Percentiles rank a stretch among this genome's conserved stretches.
These are phyloP conservation scores for Ceratocystis alfenasii DNA, from an alignment of 2,329 filamentous ascomycete species.

Conservation along the genomic window DNA sequence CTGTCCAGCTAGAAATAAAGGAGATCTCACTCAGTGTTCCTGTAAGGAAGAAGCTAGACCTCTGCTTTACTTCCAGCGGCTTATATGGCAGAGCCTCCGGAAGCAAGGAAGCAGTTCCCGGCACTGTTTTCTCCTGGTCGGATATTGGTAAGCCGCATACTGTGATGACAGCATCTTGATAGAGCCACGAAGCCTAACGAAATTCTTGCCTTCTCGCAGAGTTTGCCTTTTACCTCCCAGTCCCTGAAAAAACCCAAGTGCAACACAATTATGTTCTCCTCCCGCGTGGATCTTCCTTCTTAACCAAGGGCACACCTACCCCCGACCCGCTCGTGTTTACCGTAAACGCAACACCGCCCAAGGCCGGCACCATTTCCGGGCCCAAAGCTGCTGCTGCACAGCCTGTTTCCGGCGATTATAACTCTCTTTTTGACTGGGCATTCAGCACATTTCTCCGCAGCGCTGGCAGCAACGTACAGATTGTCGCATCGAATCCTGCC, in stretches of 20 bases:
- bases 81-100: constrained; percentile 45
- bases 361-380: constrained; percentile 45
- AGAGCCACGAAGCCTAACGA: constrained; percentile 4
- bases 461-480: constrained; percentile 37
- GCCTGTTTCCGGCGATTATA: constrained; percentile 47
- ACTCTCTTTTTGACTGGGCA: constrained; percentile 49
- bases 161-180: not conserved
- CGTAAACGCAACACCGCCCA: constrained; percentile 47
- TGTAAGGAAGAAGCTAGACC: constrained; percentile 55
- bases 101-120: constrained; percentile 40
- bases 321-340: constrained; percentile 54
- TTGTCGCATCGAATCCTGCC: constrained; percentile 42
- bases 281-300: constrained; percentile 43
- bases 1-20: constrained; percentile 47
- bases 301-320: constrained; percentile 36
- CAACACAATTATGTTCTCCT: constrained; percentile 56
- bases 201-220: constrained; percentile 32
- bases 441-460: constrained; percentile 41
- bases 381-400: constrained; percentile 38
- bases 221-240: constrained; percentile 50
- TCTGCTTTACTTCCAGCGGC: constrained; percentile 49
- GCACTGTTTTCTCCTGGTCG: constrained; percentile 47
- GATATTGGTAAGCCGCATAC: constrained; percentile 42
- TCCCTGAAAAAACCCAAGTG: constrained; percentile 52
- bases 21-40: constrained; percentile 57